Base-by-base conservation (phyloP, 116 monocot species). In the Cymodocea nodosa region DNA sequence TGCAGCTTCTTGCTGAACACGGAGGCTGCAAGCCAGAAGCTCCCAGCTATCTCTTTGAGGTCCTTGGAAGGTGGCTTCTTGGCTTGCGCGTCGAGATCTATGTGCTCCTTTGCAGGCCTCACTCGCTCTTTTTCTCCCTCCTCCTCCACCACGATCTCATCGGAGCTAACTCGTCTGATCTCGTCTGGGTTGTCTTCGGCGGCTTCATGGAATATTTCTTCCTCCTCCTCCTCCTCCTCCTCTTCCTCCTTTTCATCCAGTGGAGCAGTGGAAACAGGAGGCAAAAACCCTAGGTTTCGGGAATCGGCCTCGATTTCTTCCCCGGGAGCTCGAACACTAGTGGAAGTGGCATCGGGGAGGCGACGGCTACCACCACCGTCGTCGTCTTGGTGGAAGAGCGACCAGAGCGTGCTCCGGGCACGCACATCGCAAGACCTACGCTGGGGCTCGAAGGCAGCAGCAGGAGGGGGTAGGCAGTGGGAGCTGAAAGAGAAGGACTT, bases 351-450 rank as follows among this genome's bases (percentile, higher is more conserved):
- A 34, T 50, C 30, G 24, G 19, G 16, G 15, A 30, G 15, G 23
- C 22, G 24, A 17, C 19, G 40, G 6, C 44, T 44, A 52, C 48
- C 22, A 4, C 53, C 6, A 8, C 23, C 52, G 15, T 34, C 22
- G 62, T 83, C 81, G 54, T 86, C 83, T 40, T 77, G 87, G 59
- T 85, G 71, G 78, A 92, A 87, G 73, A 92, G 82, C 3, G 87
- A 73, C 74, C 78, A 82, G 50, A 92, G 82, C 11, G 86, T 87
- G 74, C 65, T 81, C 49, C 84, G 71, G 25, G 65, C 80, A 0
- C 87, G 73, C 51, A 92, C 84, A 67, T 92, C 92, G 74, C 92
- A 92, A 12, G 92, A 92, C 35, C 51, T 69, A 51, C 91, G 82
- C 69, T 84, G 82, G 25, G 86, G 86, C 74, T 84, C 84, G 55